phyloP scores from a whole-genome alignment of 1,139 yeast genomes.

The Meyerozyma guilliermondii region DNA sequence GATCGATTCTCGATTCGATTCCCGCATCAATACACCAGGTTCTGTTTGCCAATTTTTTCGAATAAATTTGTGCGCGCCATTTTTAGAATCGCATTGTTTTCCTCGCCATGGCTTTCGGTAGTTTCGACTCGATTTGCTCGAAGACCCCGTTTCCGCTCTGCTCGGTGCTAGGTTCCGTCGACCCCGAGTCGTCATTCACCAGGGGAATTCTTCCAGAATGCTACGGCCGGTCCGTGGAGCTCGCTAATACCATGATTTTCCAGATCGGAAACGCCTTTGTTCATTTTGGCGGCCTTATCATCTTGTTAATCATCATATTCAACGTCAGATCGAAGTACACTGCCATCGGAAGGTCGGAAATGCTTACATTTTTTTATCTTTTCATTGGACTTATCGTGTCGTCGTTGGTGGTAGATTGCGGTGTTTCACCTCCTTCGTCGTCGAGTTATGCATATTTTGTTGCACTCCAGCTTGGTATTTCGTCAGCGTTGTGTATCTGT shows the following conservation, averaged over 20 bases:
- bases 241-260: conserved; percentile 88
- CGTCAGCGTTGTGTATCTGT: conserved; percentile 66
- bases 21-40: too few species aligned
- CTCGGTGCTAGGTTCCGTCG: conserved; percentile 48
- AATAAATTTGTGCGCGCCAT: not conserved
- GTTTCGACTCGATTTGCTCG: conserved; percentile 61
- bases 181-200: conserved; percentile 22
- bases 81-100: not conserved
- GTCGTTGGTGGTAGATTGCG: conserved; percentile 80
- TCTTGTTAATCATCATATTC: conserved; percentile 68
- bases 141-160: conserved; percentile 77
- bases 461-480: conserved; percentile 69
- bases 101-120: conserved; percentile 52
- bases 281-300: conserved; percentile 67
- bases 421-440: conserved; percentile 86
- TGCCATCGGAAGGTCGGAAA: conserved; percentile 88
- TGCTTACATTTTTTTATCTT: conserved; percentile 67
- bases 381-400: conserved; percentile 54
- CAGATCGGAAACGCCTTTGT: conserved; percentile 88
- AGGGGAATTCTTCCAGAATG: conserved; percentile 71
- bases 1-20: too few species aligned
- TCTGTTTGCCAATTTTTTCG: too few species aligned
- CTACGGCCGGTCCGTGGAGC: conserved; percentile 77
- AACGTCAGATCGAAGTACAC: conserved; percentile 81
- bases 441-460: conserved; percentile 75